Base-by-base conservation (phyloP, 768 basidiomycete genomes). In the Tricholoma hemisulphureum region DNA sequence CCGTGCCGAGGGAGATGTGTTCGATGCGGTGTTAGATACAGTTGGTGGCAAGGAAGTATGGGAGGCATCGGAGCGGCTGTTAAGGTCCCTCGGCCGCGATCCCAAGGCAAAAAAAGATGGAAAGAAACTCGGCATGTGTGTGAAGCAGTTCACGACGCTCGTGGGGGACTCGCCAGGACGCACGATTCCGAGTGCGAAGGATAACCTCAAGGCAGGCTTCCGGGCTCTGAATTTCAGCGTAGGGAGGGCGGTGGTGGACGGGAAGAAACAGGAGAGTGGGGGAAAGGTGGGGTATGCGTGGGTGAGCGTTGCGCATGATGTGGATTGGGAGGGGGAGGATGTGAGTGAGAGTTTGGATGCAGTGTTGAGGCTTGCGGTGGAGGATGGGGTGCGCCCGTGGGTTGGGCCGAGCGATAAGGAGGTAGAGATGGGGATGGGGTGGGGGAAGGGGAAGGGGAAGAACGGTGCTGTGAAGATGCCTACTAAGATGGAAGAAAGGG, bases 1-100 rank as follows among this genome's bases (percentile, higher is more conserved):
- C 18, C 71, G 73, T 23, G 76, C 72, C 48, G 84, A 84, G 49
- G 83, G 82, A 21, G 81, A 83, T 58, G 71, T 75, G 31, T 89
- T 95, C 69, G 93, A 95, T 67, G 88, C 85, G 20, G 81, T 97
- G 2, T 69, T 95, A 59, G 95, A 96, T 69, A 89, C 89, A 1
- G 73, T 92, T 16, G 94, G 94, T 3, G 92, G 94, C 14, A 81
- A 82, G 65, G 84, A 82, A 35, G 80, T 95, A 32, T 91, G 93
- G 82, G 87, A 91, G 61, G 88, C 85, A 4, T 82, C 87, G 2
- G 83, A 84, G 62, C 69, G 79, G 53, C 75, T 96, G 32, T 75
- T 93, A 70, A 73, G 67, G 65, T 75, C 66, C 50, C 53, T 64
- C 41, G 60, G 57, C 48, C 46, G 46, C 18, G 26, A 18, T 8